A percentile compares a stretch with the other conserved stretches of the same genome.
Conservation (phyloP, 2,329 filamentous ascomycete genomes). For the Fusarium zealandicum region DNA sequence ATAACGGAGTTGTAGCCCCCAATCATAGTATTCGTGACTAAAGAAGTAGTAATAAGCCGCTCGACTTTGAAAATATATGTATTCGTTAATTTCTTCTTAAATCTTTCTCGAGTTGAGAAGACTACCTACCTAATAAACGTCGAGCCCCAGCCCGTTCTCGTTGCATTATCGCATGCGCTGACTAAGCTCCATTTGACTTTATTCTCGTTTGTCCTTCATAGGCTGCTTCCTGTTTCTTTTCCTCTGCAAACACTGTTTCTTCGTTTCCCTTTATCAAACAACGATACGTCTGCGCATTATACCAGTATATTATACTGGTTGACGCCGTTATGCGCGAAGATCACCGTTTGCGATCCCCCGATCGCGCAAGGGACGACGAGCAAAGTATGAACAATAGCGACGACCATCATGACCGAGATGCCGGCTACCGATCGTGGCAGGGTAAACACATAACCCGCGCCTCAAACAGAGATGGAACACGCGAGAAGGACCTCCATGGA, state of each 20-base stretch:
- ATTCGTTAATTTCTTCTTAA: no score
- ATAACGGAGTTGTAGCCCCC: no score
- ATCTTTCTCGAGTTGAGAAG: no score
- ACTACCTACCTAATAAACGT: no score
- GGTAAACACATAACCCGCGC: constrained; percentile 54
- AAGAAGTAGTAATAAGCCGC: no score
- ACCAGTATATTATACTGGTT: constrained; percentile 12
- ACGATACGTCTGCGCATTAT: no score
- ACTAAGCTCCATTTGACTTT: constrained; percentile 26
- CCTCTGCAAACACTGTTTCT: not conserved
- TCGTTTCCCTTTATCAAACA: not conserved
- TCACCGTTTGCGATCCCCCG: constrained; percentile 44
- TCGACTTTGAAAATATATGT: no score
- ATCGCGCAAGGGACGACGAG: constrained; percentile 41
- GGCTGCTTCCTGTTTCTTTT: not conserved
- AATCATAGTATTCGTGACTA: no score
- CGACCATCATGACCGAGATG: constrained; percentile 43
- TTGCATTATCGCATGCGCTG: not conserved
- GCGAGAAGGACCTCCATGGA: constrained; percentile 40
- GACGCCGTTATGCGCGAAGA: constrained; percentile 55
- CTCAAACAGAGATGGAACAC: constrained; percentile 37
- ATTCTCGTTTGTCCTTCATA: not conserved
- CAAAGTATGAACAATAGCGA: constrained; percentile 36
- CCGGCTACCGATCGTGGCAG: constrained; percentile 58
- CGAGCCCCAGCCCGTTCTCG: no score